These are phyloP conservation scores for Arxiozyma bovina DNA, from an alignment of 1,139 yeast genomes.

Conservation along the genomic window DNA sequence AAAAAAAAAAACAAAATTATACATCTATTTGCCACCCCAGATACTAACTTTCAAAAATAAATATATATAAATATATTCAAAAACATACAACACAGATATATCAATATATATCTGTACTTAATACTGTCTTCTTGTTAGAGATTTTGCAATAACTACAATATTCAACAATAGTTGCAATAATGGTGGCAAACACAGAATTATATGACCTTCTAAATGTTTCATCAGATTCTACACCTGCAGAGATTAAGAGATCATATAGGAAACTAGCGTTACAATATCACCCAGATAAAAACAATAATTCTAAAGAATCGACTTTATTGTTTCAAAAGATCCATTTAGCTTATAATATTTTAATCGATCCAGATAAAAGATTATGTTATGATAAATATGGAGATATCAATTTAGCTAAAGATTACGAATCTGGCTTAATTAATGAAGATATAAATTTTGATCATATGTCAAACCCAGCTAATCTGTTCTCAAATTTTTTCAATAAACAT, in stretches of 20 bases:
- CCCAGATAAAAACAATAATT: conserved; percentile 83
- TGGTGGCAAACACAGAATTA: conserved; percentile 9
- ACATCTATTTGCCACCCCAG: too few species aligned
- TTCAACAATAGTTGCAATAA: conserved; percentile 1
- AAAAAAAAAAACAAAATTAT: too few species aligned
- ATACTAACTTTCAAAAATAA: too few species aligned
- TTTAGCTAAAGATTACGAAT: conserved; percentile 19
- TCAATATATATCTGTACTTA: neutral
- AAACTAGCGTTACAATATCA: conserved; percentile 73
- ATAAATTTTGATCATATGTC: neutral
- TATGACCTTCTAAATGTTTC: conserved; percentile 77
- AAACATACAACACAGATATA: neutral
- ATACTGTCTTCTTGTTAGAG: neutral
- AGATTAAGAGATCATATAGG: conserved; percentile 81
- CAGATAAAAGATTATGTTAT: conserved; percentile 94
- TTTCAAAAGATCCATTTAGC: conserved; percentile 84
- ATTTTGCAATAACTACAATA: neutral
- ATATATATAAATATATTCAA: too few species aligned
- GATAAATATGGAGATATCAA: conserved; percentile 57
- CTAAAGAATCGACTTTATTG: conserved; percentile 72
- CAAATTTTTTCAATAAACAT: conserved; percentile 31
- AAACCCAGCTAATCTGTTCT: conserved; percentile 31
- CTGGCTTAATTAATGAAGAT: conserved; percentile 13
- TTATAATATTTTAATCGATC: conserved; percentile 83
- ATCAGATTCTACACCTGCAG: conserved; percentile 53